Evolutionary conservation across 2,329 filamentous ascomycete species (phyloP), one percentile per base, ranked within the genome.

Genomic region (Aspergillus sp.): DNA sequence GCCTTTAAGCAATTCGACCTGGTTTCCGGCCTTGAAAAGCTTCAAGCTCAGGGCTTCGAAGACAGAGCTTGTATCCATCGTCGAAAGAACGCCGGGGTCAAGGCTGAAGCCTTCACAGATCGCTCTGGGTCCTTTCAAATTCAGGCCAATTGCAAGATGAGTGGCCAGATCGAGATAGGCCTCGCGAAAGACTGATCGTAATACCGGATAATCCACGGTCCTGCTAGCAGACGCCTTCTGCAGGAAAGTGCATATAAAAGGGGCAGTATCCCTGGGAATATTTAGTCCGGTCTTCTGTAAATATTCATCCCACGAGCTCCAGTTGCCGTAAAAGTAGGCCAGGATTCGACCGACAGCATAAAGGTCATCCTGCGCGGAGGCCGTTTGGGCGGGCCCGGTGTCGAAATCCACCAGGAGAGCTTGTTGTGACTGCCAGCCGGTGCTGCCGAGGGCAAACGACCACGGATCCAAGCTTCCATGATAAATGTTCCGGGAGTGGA

Each of bases 401-500:
- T 41, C 17, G 38, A 58, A 55, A 21, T 53, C 45, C 13, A 50
- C 50, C 1, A 58, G 23, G 7, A 51, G 23, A 10, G 53, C 16
- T 25, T 58, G 49, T 17, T 52, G 49, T 25, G 45, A 49, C 17
- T 58, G 42, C 56, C 47, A 58, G n/a, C 11, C 29, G 11, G 41
- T 32, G 20, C 13, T 23, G 14, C 52, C 52, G n/a, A 58, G 34
- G 6, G 41, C 36, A 45, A 58, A 55, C n/a, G 49, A 56, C 31
- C 21, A 54, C 7, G 53, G 53, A 29, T 19, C 42, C 14, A 58
- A 41, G 11, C 50, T 52, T 17, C 54, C 49, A 32, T 58, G 49
- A 17, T 45, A 14, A 23, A 56, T 49, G 17, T 55, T 50, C 20
- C 44, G 23, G 11, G 51, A 56, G 25, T 58, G 47, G n/a, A 58